Conservation (phyloP, 768 basidiomycete genomes). For the Tricholoma flavovirens region DNA sequence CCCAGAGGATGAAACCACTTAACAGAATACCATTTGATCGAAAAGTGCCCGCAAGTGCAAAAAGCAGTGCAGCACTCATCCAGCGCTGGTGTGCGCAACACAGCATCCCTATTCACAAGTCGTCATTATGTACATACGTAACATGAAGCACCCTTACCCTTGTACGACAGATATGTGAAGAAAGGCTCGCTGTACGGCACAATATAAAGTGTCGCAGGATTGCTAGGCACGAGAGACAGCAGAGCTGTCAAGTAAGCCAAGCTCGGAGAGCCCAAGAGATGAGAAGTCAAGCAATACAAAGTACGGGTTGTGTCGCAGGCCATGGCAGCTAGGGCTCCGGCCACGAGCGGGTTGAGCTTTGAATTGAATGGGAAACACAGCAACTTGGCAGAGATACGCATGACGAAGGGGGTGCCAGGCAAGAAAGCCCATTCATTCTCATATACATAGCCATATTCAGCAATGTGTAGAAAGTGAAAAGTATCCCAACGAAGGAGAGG, state of each 20-base stretch:
- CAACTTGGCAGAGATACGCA: conserved; percentile 27
- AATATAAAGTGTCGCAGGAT: conserved; percentile 66
- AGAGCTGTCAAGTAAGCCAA: conserved; percentile 58
- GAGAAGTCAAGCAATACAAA: conserved; percentile 30
- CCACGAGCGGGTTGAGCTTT: conserved; percentile 26
- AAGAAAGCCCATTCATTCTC: conserved; percentile 91
- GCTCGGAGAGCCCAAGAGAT: conserved; percentile 45
- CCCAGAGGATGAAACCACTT: conserved; percentile 77
- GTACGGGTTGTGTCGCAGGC: conserved; percentile 36
- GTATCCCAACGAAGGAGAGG: conserved; percentile 79
- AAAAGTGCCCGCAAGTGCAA: conserved; percentile 59
- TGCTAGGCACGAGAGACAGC: conserved; percentile 75
- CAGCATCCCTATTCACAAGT: conserved; percentile 48
- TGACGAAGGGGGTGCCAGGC: conserved; percentile 56
- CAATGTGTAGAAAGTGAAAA: conserved; percentile 74
- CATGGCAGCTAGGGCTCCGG: conserved; percentile 31
- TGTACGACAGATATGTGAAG: conserved; percentile 77
- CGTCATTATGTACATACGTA: background rate
- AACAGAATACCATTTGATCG: conserved; percentile 77
- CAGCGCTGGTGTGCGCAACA: conserved; percentile 45
- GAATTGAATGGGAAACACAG: conserved; percentile 18
- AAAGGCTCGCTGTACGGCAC: conserved; percentile 83
- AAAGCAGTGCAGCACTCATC: conserved; percentile 51
- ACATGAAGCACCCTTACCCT: conserved; percentile 36
- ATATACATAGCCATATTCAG: conserved; percentile 47